Evolutionary conservation across 2,329 filamentous ascomycete species (phyloP).

Genomic region (Pseudogymnoascus sp.): DNA sequence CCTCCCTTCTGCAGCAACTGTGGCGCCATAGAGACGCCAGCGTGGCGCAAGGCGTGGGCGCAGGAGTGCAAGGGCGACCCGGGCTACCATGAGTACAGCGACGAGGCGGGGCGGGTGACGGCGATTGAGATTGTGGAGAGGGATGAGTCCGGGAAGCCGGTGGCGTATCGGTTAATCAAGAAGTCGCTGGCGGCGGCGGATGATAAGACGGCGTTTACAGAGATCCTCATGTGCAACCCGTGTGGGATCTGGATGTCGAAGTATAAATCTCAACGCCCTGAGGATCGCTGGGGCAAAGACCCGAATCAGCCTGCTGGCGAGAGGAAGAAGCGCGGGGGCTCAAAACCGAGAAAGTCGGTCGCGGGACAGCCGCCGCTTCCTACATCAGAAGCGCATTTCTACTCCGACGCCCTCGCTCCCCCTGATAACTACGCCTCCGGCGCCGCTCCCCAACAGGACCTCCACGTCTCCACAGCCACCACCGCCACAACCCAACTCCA

Average conservation of each 20-base stretch:
- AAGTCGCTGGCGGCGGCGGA: constrained; percentile 57
- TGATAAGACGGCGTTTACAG: constrained; percentile 59
- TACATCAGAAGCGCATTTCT: constrained; percentile 47
- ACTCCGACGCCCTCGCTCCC: constrained; percentile 45
- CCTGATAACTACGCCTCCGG: constrained; percentile 28
- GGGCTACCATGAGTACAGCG: constrained; percentile 60
- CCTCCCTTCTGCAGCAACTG: constrained; percentile 89
- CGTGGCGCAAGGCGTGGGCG: constrained; percentile 90
- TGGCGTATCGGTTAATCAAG: constrained; percentile 67
- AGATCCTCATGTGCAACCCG: constrained; percentile 81
- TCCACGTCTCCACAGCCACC: not conserved
- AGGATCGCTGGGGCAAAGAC: constrained; percentile 63
- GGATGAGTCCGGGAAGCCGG: constrained; percentile 54
- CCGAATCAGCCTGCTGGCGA: constrained; percentile 30
- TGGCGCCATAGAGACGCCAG: constrained; percentile 89
- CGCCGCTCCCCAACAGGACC: not conserved
- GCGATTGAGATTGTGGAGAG: constrained; percentile 62
- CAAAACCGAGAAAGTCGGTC: constrained; percentile 22
- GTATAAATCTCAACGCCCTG: constrained; percentile 73
- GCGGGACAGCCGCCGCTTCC: constrained; percentile 19
- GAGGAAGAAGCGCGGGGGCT: constrained; percentile 37
- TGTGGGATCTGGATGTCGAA: constrained; percentile 95
- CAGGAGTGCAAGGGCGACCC: constrained; percentile 65
- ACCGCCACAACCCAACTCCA: too few species aligned
- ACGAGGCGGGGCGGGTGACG: constrained; percentile 64